Evolutionary conservation across 2,329 filamentous ascomycete genomes (phyloP), one percentile per base, ranked within the genome.

Genomic region (Claviceps pusilla): DNA sequence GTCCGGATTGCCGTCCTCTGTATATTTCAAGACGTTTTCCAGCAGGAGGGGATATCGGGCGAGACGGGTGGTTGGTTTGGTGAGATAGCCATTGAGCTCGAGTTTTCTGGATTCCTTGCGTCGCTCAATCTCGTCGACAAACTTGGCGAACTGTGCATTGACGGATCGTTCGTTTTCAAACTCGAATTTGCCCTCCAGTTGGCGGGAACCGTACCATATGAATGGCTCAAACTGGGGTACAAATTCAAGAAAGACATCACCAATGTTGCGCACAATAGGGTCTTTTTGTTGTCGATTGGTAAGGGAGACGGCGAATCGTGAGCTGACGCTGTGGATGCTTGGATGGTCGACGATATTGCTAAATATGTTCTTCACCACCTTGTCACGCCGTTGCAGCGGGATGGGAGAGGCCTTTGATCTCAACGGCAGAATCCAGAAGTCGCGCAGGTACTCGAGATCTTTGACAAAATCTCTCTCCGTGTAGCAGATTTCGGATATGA

Each of bases 381-480:
- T 87, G 60, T 96, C 91, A 57, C 89, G 83, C 56, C 88, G 83
- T 57, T 88, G 83, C 59, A 93, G 82, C 5, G 93, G 91, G 59
- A 98, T 94, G 0, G 90, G 91, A 4, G 91, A 96, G 16, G 79
- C 78, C 58, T 85, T 83, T 33, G 85, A 87, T 51, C 89, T 83
- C 55, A 98, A 72, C 10, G 93, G 93, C 61, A 93, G 80, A 73
- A 98, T 95, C 93, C 93, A 98, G 75, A 97, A 98, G 72, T 98
- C 93, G 57, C 93, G 83, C 35, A 98, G 76, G 66, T 98, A 98
- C 69, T 98, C 93, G 63, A 98, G 75, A 69, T 98, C 93, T 73
- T 98, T 98, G 66, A 98, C 93, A 63, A 98, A 98, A 71, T 98
- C 93, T 61, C 93, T 82, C 68, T 98, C 93, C 0, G 93, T 98